These are phyloP conservation scores for Fragilaria crotonensis DNA, from an alignment of 108 stramenopile species.

Conservation along the genomic window DNA sequence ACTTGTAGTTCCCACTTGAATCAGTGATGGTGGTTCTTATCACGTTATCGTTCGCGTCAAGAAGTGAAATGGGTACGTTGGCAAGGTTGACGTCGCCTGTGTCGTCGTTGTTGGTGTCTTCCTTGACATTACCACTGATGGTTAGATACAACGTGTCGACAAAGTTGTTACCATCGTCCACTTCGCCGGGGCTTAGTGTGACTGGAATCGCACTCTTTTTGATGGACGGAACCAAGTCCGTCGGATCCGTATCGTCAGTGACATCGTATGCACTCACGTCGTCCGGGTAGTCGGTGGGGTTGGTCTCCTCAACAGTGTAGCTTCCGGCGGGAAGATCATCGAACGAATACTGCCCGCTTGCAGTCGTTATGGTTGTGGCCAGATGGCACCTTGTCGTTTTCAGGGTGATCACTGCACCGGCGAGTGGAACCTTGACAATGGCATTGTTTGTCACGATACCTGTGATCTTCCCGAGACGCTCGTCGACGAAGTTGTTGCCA, in stretches of 20 bases:
- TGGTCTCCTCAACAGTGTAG: background rate
- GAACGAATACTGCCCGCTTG: background rate
- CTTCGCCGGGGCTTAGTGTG: background rate
- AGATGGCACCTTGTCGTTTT: background rate
- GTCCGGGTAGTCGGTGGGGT: background rate
- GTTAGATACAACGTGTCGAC: background rate
- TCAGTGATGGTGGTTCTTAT: no score
- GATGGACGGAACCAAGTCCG: background rate
- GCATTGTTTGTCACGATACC: background rate
- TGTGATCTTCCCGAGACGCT: background rate
- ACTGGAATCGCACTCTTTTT: background rate
- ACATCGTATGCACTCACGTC: background rate
- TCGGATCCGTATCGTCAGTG: background rate
- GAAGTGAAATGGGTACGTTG: no score
- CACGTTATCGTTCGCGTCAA: no score
- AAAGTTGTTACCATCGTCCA: background rate
- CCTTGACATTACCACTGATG: no score
- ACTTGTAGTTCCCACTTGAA: no score
- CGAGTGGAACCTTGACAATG: background rate
- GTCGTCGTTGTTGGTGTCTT: no score
- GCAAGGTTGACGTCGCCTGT: no score
- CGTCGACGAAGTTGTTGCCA: background rate
- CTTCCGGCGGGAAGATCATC: background rate
- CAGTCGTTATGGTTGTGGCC: background rate
- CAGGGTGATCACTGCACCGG: background rate